Evolutionary conservation across 78 protist genomes (phyloP).

Genomic region (Dictyostelium intermedium): DNA sequence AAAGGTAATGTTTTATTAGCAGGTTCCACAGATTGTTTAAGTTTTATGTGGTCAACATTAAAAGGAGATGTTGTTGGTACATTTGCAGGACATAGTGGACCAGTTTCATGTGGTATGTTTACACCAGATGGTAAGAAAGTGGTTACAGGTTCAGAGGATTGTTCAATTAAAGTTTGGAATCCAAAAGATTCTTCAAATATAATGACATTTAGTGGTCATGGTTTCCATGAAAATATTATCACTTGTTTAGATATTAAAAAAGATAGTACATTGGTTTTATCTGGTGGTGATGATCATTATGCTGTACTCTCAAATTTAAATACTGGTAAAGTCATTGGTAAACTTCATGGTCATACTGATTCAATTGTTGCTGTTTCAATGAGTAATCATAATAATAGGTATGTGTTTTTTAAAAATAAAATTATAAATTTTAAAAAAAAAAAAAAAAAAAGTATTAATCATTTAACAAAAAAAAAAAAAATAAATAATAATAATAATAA

Average conservation of each 20-base stretch:
- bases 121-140: slow-evolving; percentile 79
- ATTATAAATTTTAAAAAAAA: too few relatives aligned
- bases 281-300: slow-evolving; percentile 64
- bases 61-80: slow-evolving; percentile 34
- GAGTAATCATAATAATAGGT: slow-evolving; percentile 14
- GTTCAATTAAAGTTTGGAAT: slow-evolving; percentile 77
- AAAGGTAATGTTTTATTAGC: slow-evolving; percentile 79
- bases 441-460: too few relatives aligned
- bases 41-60: slow-evolving; percentile 83
- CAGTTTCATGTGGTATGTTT: slow-evolving; percentile 80
- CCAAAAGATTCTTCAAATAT: slow-evolving; percentile 47
- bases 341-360: slow-evolving; percentile 54
- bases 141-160: slow-evolving; percentile 79
- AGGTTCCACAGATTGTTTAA: slow-evolving; percentile 78
- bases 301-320: slow-evolving; percentile 45
- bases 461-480: neutral
- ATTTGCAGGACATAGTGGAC: slow-evolving; percentile 76
- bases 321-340: slow-evolving; percentile 41
- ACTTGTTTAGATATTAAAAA: slow-evolving; percentile 4
- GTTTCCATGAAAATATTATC: slow-evolving; percentile 55
- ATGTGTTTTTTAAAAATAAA: neutral
- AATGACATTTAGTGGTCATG: slow-evolving; percentile 37
- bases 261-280: neutral
- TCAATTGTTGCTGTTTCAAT: slow-evolving; percentile 31
- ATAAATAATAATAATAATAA: too few relatives aligned